Evolutionary conservation across 2,329 filamentous ascomycete species (phyloP).

Genomic region (Sporothrix inflata): DNA sequence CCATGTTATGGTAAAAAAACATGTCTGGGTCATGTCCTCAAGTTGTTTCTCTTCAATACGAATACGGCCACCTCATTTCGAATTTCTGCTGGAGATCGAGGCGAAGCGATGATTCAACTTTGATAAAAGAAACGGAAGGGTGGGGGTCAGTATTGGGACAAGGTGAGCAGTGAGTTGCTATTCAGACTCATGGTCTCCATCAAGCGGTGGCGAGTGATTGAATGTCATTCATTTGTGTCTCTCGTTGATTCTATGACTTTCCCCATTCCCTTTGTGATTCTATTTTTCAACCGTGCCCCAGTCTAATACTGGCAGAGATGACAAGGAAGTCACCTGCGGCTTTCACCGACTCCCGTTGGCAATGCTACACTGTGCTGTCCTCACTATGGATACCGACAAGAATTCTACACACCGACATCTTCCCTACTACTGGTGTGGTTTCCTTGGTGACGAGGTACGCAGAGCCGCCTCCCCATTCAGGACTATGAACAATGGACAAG

Average conservation of each 20-base stretch:
- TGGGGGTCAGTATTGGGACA: background rate
- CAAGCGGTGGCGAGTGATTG: background rate
- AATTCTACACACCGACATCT: background rate
- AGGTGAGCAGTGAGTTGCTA: background rate
- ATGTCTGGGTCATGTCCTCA: background rate
- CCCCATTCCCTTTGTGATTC: background rate
- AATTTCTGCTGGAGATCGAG: background rate
- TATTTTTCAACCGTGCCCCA: background rate
- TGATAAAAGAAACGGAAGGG: background rate
- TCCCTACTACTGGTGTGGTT: background rate
- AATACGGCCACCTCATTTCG: background rate
- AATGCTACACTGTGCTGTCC: background rate
- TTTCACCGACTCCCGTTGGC: background rate
- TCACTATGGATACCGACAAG: background rate
- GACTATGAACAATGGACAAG: background rate
- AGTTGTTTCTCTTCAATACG: background rate
- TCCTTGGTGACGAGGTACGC: constrained; percentile 5
- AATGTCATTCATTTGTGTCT: no score
- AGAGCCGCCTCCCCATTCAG: background rate
- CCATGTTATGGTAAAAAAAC: no score
- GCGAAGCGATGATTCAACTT: background rate
- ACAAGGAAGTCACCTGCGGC: background rate
- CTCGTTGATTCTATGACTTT: no score
- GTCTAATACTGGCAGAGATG: background rate
- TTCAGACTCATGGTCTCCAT: background rate